These are phyloP conservation scores for Amanita exitialis DNA, from an alignment of 768 basidiomycete genomes.

Conservation along the genomic window DNA sequence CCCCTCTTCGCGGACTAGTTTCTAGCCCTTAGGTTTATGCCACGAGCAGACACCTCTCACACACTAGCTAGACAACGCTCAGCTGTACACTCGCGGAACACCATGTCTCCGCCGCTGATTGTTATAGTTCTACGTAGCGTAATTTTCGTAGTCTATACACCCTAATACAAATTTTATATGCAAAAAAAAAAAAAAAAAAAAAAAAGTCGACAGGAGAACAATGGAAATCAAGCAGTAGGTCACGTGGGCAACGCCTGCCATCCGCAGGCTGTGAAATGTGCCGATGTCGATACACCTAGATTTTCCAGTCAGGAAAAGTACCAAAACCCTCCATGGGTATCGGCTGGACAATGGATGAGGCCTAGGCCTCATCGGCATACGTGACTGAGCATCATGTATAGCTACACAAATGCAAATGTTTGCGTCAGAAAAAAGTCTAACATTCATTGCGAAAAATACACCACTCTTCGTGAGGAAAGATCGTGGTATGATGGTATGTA, in stretches of 20 bases:
- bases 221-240: constrained; percentile 3
- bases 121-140: too few species aligned
- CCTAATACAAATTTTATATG: too few species aligned
- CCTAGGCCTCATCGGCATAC: background rate
- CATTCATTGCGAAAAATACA: constrained; percentile 1
- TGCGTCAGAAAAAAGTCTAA: background rate
- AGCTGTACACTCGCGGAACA: too few species aligned
- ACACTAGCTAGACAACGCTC: too few species aligned
- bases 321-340: constrained; percentile 5
- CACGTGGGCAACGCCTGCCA: constrained; percentile 1
- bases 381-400: background rate
- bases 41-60: too few species aligned
- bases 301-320: constrained; percentile 6
- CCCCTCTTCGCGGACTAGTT: too few species aligned
- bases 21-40: too few species aligned
- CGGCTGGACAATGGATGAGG: background rate
- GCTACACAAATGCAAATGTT: background rate
- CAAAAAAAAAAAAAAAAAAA: too few species aligned
- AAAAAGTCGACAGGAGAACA: too few species aligned
- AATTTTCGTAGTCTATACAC: too few species aligned
- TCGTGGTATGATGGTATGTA: constrained; percentile 3
- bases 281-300: constrained; percentile 1
- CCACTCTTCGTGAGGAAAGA: background rate
- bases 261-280: constrained; percentile 3
- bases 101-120: too few species aligned